Percentiles rank a stretch among this genome's conserved stretches.
phyloP scores from a whole-genome alignment of 148 eudicot genomes.

The Selenicereus undatus region DNA sequence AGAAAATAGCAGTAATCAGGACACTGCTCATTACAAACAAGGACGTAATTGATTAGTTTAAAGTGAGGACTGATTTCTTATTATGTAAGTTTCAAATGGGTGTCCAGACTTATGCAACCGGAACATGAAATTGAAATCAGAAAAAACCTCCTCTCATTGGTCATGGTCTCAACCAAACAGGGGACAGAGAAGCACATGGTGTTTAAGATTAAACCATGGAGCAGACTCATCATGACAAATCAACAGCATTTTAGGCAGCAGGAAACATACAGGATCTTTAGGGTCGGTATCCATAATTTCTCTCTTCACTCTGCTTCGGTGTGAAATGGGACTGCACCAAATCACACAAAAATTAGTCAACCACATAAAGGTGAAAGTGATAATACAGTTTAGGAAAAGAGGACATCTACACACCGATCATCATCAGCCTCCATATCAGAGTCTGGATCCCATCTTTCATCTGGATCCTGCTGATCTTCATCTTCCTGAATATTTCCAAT shows the following conservation, averaged over 20 bases:
- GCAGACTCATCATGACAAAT: neutral
- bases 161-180: neutral
- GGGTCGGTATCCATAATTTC: conserved; percentile 56
- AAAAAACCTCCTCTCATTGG: neutral
- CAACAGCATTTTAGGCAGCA: conserved; percentile 2
- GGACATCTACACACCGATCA: conserved; percentile 39
- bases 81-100: neutral
- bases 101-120: neutral
- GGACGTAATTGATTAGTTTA: too few species aligned
- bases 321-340: conserved; percentile 46
- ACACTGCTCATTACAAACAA: too few species aligned
- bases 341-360: conserved; percentile 1
- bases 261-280: conserved; percentile 44
- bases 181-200: neutral
- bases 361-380: neutral
- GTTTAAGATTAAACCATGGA: neutral
- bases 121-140: neutral
- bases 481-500: conserved; percentile 50
- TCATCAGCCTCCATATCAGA: conserved; percentile 73
- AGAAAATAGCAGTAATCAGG: too few species aligned
- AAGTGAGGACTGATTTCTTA: too few species aligned
- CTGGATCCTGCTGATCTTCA: conserved; percentile 75
- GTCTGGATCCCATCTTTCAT: conserved; percentile 72
- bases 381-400: conserved; percentile 8
- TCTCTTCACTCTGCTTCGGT: conserved; percentile 58